Evolutionary conservation across 768 basidiomycete species (phyloP).

Genomic region (Trametes punicea): DNA sequence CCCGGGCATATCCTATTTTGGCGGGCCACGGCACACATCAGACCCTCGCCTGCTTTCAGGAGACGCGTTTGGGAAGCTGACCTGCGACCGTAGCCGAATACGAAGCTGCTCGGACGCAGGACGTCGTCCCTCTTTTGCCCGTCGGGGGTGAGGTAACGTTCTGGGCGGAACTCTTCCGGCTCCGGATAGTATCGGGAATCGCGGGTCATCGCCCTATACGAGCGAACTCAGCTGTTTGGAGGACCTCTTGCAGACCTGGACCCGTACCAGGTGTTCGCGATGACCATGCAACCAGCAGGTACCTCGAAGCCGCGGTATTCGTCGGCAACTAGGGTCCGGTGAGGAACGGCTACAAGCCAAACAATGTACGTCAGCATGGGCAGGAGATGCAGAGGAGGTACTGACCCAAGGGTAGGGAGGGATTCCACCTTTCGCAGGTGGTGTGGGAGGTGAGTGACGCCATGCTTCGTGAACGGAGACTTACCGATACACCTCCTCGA

Average conservation of each 20-base stretch:
- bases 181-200: conserved; percentile 33
- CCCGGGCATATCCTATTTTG: conserved; percentile 46
- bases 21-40: no score
- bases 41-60: not conserved
- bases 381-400: no score
- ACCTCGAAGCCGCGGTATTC: conserved; percentile 28
- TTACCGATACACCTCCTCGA: conserved; percentile 31
- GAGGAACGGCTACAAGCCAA: conserved; percentile 23
- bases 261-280: conserved; percentile 23
- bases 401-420: conserved; percentile 8
- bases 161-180: conserved; percentile 46
- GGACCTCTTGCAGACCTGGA: no score
- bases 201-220: conserved; percentile 26
- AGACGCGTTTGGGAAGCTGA: not conserved
- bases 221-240: not conserved
- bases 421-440: conserved; percentile 3
- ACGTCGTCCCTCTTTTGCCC: not conserved
- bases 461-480: no score
- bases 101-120: conserved; percentile 12
- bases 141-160: conserved; percentile 29
- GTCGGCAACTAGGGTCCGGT: conserved; percentile 23
- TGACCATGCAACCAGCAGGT: conserved; percentile 26
- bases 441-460: not conserved
- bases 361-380: not conserved
- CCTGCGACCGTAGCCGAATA: conserved; percentile 22